Evolutionary conservation across 192 early-diverging fungal genomes (phyloP), one percentile per base, ranked within the genome.

Genomic region (Pilaira anomala): DNA sequence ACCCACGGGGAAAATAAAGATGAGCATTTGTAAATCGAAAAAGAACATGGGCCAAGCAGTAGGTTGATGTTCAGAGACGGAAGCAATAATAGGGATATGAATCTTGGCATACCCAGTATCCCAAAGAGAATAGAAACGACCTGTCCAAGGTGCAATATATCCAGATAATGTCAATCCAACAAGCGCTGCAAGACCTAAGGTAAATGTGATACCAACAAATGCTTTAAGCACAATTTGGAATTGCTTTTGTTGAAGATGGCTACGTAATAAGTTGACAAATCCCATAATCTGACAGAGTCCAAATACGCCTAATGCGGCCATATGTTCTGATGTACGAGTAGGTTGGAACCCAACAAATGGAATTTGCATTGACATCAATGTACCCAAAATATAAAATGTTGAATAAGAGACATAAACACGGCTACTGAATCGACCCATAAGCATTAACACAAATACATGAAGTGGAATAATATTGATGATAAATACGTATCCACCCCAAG

Each of bases 281-380:
- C 93, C 98, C 66, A 94, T 80, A 50, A 99, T 88, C 75, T 99
- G 98, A 28, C 96, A 66, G 26, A 99, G 79, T 6, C 97, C 97
- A 83, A 99, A 99, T 42, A 95, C 89, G 29, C 92, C 90, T 33
- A 99, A 76, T 0, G 98, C 96, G 12, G 96, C 98, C 98, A 99
- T 99, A 67, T 99, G 98, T 80, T 99, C 98, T 75, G 88, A 92
- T 9, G 97, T 99, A 28, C 88, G 78, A 0, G 93, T 93, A 7
- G 98, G 97, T 74, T 95, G 93, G 86, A 99, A 99, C 0, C 97
- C 97, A 12, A 99, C 98, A 86, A 99, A 99, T 22, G 98, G 98
- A 67, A 98, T 91, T 71, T 96, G 90, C 98, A 99, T 99, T 9
- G 95, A 95, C 63, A 92, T 82, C 30, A 99, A 76, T 9, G 96